These are phyloP conservation scores for Rubroboletus satanas DNA, from an alignment of 768 basidiomycete genomes.

Conservation along the genomic window DNA sequence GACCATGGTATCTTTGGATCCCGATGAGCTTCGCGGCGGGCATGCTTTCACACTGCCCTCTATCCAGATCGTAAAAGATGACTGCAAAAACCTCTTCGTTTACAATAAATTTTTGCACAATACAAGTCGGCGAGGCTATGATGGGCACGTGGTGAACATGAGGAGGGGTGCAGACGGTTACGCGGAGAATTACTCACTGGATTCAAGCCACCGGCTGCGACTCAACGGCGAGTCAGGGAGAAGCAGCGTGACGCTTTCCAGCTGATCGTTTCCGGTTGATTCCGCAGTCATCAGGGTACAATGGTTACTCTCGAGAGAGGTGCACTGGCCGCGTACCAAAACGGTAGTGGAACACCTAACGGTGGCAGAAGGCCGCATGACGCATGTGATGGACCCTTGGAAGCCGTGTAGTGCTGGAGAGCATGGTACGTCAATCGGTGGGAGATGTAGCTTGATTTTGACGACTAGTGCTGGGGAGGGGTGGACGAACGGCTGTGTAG, in stretches of 20 bases:
- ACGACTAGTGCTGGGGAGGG: constrained; percentile 44
- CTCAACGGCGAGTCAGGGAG: constrained; percentile 66
- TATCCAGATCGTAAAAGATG: constrained; percentile 66
- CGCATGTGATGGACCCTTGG: constrained; percentile 52
- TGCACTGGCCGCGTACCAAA: constrained; percentile 47
- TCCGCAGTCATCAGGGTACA: constrained; percentile 40
- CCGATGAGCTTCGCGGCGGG: constrained; percentile 61
- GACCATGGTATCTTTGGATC: constrained; percentile 41
- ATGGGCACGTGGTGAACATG: constrained; percentile 30
- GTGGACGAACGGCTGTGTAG: constrained; percentile 34
- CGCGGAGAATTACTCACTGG: constrained; percentile 43
- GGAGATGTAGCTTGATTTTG: constrained; percentile 54
- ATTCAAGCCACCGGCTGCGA: constrained; percentile 68
- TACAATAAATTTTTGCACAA: constrained; percentile 68
- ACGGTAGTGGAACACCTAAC: constrained; percentile 65
- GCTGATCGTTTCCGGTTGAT: constrained; percentile 40
- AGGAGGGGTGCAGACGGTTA: constrained; percentile 14
- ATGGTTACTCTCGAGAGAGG: constrained; percentile 50
- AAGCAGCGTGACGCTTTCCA: constrained; percentile 49
- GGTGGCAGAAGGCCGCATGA: constrained; percentile 47
- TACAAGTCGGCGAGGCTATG: constrained; percentile 47
- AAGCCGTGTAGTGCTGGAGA: constrained; percentile 64
- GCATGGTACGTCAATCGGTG: constrained; percentile 49
- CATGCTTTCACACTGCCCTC: constrained; percentile 44
- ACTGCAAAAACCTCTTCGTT: constrained; percentile 61